Evolutionary conservation across 169 alveolate genomes (phyloP).

Genomic region (Eimeria praecox): DNA sequence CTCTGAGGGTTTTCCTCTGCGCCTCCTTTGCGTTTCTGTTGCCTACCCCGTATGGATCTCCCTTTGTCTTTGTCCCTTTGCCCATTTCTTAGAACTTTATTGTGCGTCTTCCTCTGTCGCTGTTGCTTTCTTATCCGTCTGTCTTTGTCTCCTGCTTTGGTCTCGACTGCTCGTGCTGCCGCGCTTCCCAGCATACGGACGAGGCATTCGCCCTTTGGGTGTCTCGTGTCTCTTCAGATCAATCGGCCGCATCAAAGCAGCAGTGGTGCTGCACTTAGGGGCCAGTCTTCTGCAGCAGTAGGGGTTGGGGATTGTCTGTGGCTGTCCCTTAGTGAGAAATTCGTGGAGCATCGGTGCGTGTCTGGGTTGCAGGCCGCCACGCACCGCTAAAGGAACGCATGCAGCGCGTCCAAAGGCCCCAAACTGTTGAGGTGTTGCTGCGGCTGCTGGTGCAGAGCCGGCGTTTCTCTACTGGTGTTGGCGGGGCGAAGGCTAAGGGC

Average conservation of each 20-base stretch:
- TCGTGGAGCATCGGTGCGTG: background rate
- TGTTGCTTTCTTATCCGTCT: background rate
- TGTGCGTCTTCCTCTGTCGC: background rate
- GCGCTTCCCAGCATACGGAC: background rate
- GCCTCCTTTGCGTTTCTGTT: background rate
- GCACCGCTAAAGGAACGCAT: slow-evolving; percentile 49
- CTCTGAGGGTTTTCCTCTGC: background rate
- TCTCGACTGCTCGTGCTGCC: background rate
- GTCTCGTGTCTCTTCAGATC: background rate
- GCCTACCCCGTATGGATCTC: background rate
- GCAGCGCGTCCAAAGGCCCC: slow-evolving; percentile 28
- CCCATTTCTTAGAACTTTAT: background rate
- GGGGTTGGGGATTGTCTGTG: background rate
- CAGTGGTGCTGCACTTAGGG: background rate
- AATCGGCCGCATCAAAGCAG: background rate
- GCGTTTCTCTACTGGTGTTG: background rate
- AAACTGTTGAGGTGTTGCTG: slow-evolving; percentile 22
- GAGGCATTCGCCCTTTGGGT: background rate
- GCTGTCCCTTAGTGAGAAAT: background rate
- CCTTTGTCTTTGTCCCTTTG: background rate
- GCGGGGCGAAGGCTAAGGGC: background rate
- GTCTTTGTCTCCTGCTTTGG: background rate
- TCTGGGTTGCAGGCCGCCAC: slow-evolving; percentile 31
- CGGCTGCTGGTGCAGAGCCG: slow-evolving; percentile 48
- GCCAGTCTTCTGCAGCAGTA: background rate